phyloP scores from a whole-genome alignment of 2,329 filamentous ascomycete genomes.

The Lomentospora prolificans region DNA sequence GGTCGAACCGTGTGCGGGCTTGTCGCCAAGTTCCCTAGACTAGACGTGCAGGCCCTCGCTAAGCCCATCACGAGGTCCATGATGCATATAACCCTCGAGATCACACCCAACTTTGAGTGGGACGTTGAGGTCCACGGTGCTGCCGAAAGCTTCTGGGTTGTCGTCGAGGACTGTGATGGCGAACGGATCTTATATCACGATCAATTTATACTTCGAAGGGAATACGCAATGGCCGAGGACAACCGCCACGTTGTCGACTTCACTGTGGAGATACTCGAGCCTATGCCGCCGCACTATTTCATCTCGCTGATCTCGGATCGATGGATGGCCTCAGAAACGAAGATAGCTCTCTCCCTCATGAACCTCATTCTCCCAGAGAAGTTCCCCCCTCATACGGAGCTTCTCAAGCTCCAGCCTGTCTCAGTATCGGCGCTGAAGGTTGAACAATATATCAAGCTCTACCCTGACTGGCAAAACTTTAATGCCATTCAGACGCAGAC shows the following conservation, averaged over 20 bases:
- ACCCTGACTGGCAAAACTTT: slow-evolving; percentile 77
- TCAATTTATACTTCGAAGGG: slow-evolving; percentile 81
- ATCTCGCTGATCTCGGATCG: slow-evolving; percentile 88
- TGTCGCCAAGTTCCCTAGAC: slow-evolving; percentile 83
- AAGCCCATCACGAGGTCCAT: slow-evolving; percentile 92
- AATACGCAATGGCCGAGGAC: slow-evolving; percentile 74
- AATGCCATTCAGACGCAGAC: slow-evolving; percentile 97
- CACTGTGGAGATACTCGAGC: slow-evolving; percentile 91
- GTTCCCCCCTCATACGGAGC: slow-evolving; percentile 86
- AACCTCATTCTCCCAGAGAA: slow-evolving; percentile 91
- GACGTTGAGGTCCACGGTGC: slow-evolving; percentile 79
- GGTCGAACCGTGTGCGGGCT: slow-evolving; percentile 77
- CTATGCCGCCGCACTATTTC: slow-evolving; percentile 98
- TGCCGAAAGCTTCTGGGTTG: slow-evolving; percentile 91
- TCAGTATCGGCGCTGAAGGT: slow-evolving; percentile 82
- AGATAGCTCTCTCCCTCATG: slow-evolving; percentile 86
- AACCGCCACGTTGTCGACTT: slow-evolving; percentile 95
- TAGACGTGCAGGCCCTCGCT: slow-evolving; percentile 87
- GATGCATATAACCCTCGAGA: slow-evolving; percentile 79
- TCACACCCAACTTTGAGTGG: slow-evolving; percentile 94
- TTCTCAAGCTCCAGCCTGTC: slow-evolving; percentile 84
- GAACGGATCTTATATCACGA: slow-evolving; percentile 94
- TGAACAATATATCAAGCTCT: slow-evolving; percentile 71
- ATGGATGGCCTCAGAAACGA: slow-evolving; percentile 98
- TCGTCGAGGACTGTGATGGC: slow-evolving; percentile 95